phyloP scores from a whole-genome alignment of 306 rosid species.

The Pyrus communis region DNA sequence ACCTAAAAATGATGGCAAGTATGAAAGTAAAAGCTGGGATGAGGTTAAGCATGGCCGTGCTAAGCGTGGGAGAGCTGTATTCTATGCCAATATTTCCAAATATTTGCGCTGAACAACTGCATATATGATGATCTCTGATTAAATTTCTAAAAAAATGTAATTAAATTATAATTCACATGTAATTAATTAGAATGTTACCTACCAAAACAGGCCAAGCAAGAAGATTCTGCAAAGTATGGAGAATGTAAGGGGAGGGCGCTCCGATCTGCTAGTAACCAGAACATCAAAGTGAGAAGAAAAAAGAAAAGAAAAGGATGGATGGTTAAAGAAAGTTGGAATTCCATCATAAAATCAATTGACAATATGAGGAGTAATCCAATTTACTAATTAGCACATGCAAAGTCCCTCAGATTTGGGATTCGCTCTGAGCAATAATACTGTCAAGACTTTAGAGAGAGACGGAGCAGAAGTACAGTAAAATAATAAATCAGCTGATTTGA shows the following conservation, averaged over 20 bases:
- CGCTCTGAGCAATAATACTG: too few relatives aligned
- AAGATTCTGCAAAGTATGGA: conserved; percentile 7
- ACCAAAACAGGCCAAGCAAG: conserved; percentile 3
- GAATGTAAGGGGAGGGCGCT: not conserved
- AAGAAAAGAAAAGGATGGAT: too few relatives aligned
- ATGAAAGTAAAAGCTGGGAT: conserved; percentile 52
- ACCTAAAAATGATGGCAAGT: conserved; percentile 47
- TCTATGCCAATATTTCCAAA: conserved; percentile 35
- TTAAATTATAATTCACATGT: too few relatives aligned
- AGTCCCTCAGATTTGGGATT: too few relatives aligned
- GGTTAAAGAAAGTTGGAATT: too few relatives aligned
- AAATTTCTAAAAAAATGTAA: too few relatives aligned
- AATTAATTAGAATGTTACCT: not conserved
- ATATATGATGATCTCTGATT: not conserved
- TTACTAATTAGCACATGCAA: too few relatives aligned
- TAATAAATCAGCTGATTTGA: not conserved
- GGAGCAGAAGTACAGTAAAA: too few relatives aligned
- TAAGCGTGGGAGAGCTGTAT: conserved; percentile 44
- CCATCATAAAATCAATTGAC: too few relatives aligned
- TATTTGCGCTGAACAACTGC: conserved; percentile 27
- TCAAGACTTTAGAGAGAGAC: too few relatives aligned
- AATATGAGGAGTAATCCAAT: too few relatives aligned
- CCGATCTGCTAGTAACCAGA: not conserved
- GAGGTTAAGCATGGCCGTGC: conserved; percentile 39
- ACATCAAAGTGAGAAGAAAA: not conserved